Percentiles rank a stretch among this genome's conserved stretches.
phyloP scores from a whole-genome alignment of 1,284 basidiomycete species.

The Sanguinoderma infundibulare region DNA sequence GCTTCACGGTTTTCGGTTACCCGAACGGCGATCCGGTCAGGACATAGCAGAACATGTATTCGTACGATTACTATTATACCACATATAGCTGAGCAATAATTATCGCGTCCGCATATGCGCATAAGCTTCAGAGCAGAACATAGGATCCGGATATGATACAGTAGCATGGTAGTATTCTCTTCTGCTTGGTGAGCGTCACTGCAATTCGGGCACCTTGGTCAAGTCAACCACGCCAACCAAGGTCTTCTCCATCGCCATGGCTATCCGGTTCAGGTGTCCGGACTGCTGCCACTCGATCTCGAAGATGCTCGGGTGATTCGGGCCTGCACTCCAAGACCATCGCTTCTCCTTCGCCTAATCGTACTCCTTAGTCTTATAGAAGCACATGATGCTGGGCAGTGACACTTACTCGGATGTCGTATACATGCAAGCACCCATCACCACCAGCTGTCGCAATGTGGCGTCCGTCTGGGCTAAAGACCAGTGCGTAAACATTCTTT shows the following conservation, averaged over 20 bases:
- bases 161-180: background rate
- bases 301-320: slow-evolving; percentile 59
- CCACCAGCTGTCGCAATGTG: slow-evolving; percentile 64
- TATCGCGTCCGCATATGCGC: background rate
- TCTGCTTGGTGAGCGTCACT: slow-evolving; percentile 8
- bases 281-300: slow-evolving; percentile 66
- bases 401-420: slow-evolving; percentile 48
- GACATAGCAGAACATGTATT: background rate
- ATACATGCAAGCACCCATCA: slow-evolving; percentile 64
- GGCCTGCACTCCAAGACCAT: slow-evolving; percentile 63
- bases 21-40: background rate
- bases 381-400: background rate
- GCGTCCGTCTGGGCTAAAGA: slow-evolving; percentile 68
- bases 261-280: slow-evolving; percentile 56
- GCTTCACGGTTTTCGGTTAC: no score
- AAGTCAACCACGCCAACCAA: slow-evolving; percentile 60
- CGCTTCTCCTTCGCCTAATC: slow-evolving; percentile 46
- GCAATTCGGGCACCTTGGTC: slow-evolving; percentile 44
- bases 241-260: slow-evolving; percentile 58
- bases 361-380: background rate
- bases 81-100: slow-evolving; percentile 5
- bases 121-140: background rate
- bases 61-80: background rate
- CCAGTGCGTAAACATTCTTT: slow-evolving; percentile 66
- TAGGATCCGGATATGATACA: slow-evolving; percentile 8